These are phyloP conservation scores for Lojkania enalia DNA, from an alignment of 2,329 filamentous ascomycete species.

Conservation along the genomic window DNA sequence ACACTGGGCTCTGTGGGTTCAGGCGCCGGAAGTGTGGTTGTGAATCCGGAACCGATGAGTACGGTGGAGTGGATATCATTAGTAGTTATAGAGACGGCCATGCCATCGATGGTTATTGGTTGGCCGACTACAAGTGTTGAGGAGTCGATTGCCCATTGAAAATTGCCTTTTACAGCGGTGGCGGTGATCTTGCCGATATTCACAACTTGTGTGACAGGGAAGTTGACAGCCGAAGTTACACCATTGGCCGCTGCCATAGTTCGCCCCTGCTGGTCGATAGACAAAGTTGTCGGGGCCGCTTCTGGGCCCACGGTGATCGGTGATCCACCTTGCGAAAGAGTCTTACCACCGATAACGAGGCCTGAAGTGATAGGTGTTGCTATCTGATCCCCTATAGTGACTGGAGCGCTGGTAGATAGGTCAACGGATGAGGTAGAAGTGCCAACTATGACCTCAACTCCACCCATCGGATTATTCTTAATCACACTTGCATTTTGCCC, in stretches of 20 bases:
- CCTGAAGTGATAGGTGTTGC: constrained; percentile 3
- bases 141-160: constrained; percentile 15
- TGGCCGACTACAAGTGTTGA: constrained; percentile 14
- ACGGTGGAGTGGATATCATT: constrained; percentile 18
- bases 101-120: constrained; percentile 17
- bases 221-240: constrained; percentile 4
- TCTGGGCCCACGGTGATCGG: constrained; percentile 10
- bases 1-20: not conserved
- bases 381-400: constrained; percentile 5
- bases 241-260: constrained; percentile 12
- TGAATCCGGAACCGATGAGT: constrained; percentile 17
- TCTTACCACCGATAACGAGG: constrained; percentile 8
- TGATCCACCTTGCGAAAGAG: constrained; percentile 6
- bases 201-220: constrained; percentile 5
- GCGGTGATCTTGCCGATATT: constrained; percentile 11
- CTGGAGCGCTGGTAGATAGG: not conserved
- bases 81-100: constrained; percentile 16
- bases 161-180: constrained; percentile 7
- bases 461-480: constrained; percentile 13
- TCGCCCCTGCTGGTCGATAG: constrained; percentile 11
- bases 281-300: constrained; percentile 3
- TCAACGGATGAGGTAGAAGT: constrained; percentile 9
- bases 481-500: constrained; percentile 10
- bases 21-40: constrained; percentile 14
- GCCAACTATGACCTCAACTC: constrained; percentile 11